Evolutionary conservation across 1,284 basidiomycete species (phyloP).

Genomic region (Macrocystidia cucumis): DNA sequence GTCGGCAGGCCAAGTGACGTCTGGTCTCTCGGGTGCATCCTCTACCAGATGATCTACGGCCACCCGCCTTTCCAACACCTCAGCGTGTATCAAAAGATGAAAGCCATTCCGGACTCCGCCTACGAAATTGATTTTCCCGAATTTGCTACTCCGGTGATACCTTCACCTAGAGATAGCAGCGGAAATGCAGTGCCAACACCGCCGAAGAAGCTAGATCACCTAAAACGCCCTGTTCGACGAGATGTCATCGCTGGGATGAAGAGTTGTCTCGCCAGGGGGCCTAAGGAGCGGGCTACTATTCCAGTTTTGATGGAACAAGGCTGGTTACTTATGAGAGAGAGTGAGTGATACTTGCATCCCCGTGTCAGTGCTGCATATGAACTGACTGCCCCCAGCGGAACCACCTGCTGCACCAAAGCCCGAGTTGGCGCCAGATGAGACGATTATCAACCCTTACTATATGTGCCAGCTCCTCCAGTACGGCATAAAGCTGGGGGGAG

Average conservation of each 20-base stretch:
- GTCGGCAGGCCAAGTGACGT: conserved; percentile 88
- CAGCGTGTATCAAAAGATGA: conserved; percentile 80
- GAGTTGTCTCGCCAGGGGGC: conserved; percentile 64
- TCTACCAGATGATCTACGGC: conserved; percentile 98
- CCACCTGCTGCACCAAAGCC: conserved; percentile 20
- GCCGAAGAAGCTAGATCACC: conserved; percentile 52
- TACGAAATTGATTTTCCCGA: conserved; percentile 74
- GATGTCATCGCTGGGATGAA: conserved; percentile 72
- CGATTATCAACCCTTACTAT: conserved; percentile 66
- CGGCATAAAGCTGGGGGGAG: conserved; percentile 53
- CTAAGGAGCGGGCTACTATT: conserved; percentile 78
- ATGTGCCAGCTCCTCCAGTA: conserved; percentile 66
- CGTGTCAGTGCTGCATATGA: conserved; percentile 3
- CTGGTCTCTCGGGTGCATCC: conserved; percentile 96
- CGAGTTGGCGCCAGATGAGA: conserved; percentile 44
- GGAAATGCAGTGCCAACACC: conserved; percentile 22
- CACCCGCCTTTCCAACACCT: conserved; percentile 88
- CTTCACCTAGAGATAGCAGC: conserved; percentile 21
- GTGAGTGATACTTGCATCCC: conserved; percentile 13
- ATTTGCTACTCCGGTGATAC: conserved; percentile 47
- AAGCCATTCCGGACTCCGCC: conserved; percentile 71
- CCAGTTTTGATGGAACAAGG: conserved; percentile 62
- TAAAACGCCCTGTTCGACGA: conserved; percentile 54
- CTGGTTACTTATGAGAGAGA: conserved; percentile 57
- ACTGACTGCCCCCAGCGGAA: conserved; percentile 11